Conservation (phyloP, 768 basidiomycete genomes). For the Phallus indusiatus region DNA sequence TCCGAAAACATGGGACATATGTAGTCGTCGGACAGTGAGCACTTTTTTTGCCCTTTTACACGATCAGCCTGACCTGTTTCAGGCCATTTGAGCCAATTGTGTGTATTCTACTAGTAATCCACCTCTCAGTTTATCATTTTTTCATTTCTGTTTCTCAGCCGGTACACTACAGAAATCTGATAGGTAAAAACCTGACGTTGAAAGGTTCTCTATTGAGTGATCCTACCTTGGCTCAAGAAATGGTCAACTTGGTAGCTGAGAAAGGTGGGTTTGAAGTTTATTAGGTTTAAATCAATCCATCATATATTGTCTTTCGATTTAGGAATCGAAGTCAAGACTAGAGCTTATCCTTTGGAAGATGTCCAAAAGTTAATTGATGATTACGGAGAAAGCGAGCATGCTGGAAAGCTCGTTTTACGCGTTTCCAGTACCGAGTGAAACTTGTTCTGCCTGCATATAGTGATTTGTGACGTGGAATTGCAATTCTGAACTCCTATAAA, state of each 20-base stretch:
- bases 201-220: neutral
- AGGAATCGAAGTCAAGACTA: constrained; percentile 7
- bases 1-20: neutral
- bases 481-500: too few species aligned
- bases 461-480: too few species aligned
- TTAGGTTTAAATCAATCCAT: too few species aligned
- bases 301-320: neutral
- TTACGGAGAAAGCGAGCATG: neutral
- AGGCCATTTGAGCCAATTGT: constrained; percentile 4
- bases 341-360: neutral
- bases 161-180: neutral
- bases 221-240: neutral
- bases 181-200: neutral
- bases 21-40: constrained; percentile 2
- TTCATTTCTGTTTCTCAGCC: neutral
- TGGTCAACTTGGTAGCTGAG: constrained; percentile 1
- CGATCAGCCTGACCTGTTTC: neutral
- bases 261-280: neutral
- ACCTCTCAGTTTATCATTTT: neutral
- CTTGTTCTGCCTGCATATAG: too few species aligned
- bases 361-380: neutral
- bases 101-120: neutral
- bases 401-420: constrained; percentile 1
- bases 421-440: neutral
- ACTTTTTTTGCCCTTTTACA: neutral